Conservation (phyloP, 345 rosid genomes). For the Balakata baccata region DNA sequence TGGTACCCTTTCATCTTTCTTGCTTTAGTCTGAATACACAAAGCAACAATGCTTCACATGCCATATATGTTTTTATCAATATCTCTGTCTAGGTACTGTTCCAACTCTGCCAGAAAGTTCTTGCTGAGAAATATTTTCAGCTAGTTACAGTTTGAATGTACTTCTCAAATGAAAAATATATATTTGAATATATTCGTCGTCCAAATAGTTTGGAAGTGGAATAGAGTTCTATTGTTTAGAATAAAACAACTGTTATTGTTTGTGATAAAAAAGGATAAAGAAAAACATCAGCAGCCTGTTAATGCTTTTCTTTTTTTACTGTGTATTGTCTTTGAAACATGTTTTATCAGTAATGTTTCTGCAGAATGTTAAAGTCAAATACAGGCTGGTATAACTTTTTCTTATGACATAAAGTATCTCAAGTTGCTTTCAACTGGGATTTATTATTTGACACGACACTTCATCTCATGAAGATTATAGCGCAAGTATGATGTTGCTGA, state of each 20-base stretch:
- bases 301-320: neutral
- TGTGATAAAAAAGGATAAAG: neutral
- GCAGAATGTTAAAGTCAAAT: neutral
- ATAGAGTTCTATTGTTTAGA: neutral
- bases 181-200: neutral
- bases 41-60: neutral
- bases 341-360: neutral
- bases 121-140: neutral
- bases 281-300: neutral
- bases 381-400: neutral
- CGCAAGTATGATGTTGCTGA: constrained; percentile 14
- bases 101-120: neutral
- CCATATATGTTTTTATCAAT: neutral
- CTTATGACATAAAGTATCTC: neutral
- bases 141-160: neutral
- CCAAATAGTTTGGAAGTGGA: neutral
- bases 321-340: neutral
- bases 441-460: constrained; percentile 13
- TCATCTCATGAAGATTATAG: constrained; percentile 12
- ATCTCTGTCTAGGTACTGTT: neutral
- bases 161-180: neutral
- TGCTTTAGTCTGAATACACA: neutral
- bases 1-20: neutral
- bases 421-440: neutral
- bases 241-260: neutral